These are phyloP conservation scores for Flaveria linearis DNA, from an alignment of 129 eudicot species.

Conservation along the genomic window DNA sequence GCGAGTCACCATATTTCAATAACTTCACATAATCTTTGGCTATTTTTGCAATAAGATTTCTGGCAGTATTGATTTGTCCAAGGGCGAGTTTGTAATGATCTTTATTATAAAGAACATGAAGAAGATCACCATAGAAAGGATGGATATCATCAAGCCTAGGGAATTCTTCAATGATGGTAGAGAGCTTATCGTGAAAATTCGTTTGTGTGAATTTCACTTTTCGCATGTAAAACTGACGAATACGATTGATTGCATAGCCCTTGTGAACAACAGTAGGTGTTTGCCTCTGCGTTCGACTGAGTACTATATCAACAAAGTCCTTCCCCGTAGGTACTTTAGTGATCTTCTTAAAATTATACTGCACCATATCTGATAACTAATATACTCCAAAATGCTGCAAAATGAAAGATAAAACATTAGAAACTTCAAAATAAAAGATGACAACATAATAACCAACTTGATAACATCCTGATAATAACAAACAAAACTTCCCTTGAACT, in stretches of 20 bases:
- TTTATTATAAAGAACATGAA: conserved; percentile 84
- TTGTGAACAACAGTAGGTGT: conserved; percentile 95
- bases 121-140: conserved; percentile 93
- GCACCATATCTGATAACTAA: conserved; percentile 63
- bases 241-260: conserved; percentile 88
- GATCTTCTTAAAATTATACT: conserved; percentile 85
- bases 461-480: not conserved
- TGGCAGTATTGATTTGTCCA: conserved; percentile 90
- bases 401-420: conserved; percentile 5
- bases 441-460: not conserved
- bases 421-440: not conserved
- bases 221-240: conserved; percentile 83
- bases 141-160: conserved; percentile 88
- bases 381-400: conserved; percentile 28
- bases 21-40: conserved; percentile 84
- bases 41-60: conserved; percentile 77
- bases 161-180: conserved; percentile 83
- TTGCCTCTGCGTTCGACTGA: conserved; percentile 85
- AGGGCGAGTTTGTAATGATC: conserved; percentile 97
- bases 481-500: not conserved
- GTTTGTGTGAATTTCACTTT: conserved; percentile 81
- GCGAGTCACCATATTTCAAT: conserved; percentile 90
- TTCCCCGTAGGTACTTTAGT: conserved; percentile 90
- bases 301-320: conserved; percentile 79
- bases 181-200: conserved; percentile 80